phyloP scores from a whole-genome alignment of 192 early-diverging fungal species.

The Rhizophagus clarus region DNA sequence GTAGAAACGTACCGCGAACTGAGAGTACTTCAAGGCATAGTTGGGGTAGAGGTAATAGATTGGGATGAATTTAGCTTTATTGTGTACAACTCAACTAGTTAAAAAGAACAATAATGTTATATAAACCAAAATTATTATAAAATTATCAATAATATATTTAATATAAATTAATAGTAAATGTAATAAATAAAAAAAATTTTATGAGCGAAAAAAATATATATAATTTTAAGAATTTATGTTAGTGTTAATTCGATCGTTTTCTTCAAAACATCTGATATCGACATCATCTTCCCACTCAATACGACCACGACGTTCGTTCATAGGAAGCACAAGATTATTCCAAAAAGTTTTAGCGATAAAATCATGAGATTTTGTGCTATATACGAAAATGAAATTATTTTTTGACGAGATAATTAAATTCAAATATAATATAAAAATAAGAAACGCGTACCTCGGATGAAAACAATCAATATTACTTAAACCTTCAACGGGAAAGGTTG shows the following conservation, averaged over 20 bases:
- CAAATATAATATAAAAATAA: neutral
- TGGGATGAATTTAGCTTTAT: neutral
- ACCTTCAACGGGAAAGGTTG: constrained; percentile 42
- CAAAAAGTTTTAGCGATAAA: constrained; percentile 4
- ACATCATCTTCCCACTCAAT: neutral
- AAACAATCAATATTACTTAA: constrained; percentile 62
- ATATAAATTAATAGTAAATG: neutral
- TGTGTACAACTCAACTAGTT: too few species aligned
- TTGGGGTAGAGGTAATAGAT: constrained; percentile 22
- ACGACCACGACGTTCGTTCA: too few species aligned
- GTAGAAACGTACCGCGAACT: neutral
- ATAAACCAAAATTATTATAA: too few species aligned
- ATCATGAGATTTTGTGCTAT: constrained; percentile 6
- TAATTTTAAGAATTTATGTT: neutral
- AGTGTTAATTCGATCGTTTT: constrained; percentile 3
- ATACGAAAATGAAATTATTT: neutral
- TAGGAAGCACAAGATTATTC: constrained; percentile 13
- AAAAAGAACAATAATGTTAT: too few species aligned
- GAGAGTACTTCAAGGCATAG: neutral
- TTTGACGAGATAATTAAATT: constrained; percentile 33
- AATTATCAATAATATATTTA: neutral
- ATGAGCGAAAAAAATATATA: too few species aligned
- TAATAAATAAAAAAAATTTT: neutral
- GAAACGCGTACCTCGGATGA: constrained; percentile 50
- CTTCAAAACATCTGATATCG: constrained; percentile 7